phyloP scores from a whole-genome alignment of 192 early-diverging fungal genomes.

The Coemansia sp. region DNA sequence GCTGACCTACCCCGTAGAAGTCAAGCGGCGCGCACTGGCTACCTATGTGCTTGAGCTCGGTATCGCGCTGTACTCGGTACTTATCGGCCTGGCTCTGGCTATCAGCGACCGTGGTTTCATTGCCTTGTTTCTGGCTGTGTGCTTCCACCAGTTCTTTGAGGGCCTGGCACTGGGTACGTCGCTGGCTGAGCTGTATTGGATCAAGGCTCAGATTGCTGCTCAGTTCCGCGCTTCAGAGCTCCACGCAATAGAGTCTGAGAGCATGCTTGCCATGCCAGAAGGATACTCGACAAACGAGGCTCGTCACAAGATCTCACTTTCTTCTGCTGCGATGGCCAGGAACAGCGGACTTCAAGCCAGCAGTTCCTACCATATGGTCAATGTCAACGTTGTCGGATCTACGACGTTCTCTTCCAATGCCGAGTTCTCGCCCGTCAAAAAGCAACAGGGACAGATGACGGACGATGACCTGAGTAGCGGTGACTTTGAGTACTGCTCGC shows the following conservation, averaged over 20 bases:
- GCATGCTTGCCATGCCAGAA: slow-evolving; percentile 5
- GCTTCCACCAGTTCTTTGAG: slow-evolving; percentile 77
- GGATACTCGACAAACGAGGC: not conserved
- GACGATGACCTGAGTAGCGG: slow-evolving; percentile 15
- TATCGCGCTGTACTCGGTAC: slow-evolving; percentile 73
- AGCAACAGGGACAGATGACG: not conserved
- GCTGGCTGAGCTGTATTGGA: slow-evolving; percentile 63
- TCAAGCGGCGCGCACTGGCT: slow-evolving; percentile 48
- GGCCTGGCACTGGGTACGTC: slow-evolving; percentile 74
- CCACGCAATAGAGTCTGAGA: not conserved
- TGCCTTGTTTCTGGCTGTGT: slow-evolving; percentile 64
- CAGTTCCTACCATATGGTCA: slow-evolving; percentile 8
- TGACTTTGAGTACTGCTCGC: slow-evolving; percentile 23
- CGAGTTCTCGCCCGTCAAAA: not conserved
- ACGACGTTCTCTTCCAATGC: slow-evolving; percentile 12
- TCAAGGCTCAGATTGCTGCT: slow-evolving; percentile 38
- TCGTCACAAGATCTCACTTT: not conserved
- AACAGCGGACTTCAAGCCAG: not conserved
- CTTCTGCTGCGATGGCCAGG: not conserved
- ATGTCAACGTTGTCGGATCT: slow-evolving; percentile 3
- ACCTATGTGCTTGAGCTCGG: slow-evolving; percentile 75
- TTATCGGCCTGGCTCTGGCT: slow-evolving; percentile 69
- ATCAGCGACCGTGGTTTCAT: slow-evolving; percentile 55
- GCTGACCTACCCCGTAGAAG: slow-evolving; percentile 15
- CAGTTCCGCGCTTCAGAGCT: not conserved